These are phyloP conservation scores for Neurospora sp. DNA, from an alignment of 495 filamentous ascomycete species.

Conservation along the genomic window DNA sequence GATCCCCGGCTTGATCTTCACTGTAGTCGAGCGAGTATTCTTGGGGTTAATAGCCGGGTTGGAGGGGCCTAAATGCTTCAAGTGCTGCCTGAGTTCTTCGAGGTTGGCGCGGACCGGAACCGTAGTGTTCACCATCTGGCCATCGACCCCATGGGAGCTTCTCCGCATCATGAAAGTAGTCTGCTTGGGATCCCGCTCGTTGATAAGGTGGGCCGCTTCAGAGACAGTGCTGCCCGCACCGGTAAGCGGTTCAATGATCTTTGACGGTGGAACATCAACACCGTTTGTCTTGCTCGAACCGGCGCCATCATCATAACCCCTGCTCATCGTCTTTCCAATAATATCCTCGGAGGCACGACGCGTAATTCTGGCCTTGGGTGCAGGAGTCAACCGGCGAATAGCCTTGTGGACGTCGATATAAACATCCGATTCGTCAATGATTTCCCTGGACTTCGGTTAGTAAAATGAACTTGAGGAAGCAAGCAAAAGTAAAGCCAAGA, in stretches of 20 bases:
- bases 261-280: slow-evolving; percentile 1
- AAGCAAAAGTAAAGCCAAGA: slow-evolving; percentile 10
- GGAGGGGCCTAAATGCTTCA: slow-evolving; percentile 86
- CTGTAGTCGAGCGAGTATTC: slow-evolving; percentile 71
- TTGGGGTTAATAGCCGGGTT: slow-evolving; percentile 80
- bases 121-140: slow-evolving; percentile 24
- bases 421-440: slow-evolving; percentile 80
- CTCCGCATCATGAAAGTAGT: slow-evolving; percentile 47
- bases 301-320: slow-evolving; percentile 2
- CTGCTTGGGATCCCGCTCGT: slow-evolving; percentile 27
- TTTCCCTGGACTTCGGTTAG: slow-evolving; percentile 43
- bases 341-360: slow-evolving; percentile 17
- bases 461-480: slow-evolving; percentile 8
- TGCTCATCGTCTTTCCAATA: slow-evolving; percentile 5
- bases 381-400: slow-evolving; percentile 55
- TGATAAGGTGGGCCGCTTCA: slow-evolving; percentile 19
- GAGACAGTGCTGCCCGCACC: slow-evolving; percentile 9
- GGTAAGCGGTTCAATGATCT: slow-evolving; percentile 6
- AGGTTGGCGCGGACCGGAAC: slow-evolving; percentile 42
- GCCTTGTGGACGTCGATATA: slow-evolving; percentile 96
- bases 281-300: not conserved
- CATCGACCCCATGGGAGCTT: slow-evolving; percentile 40
- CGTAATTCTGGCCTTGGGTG: slow-evolving; percentile 25
- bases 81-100: slow-evolving; percentile 66
- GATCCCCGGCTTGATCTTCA: slow-evolving; percentile 76